Evolutionary conservation across 129 eudicot genomes (phyloP), one percentile per base, ranked within the genome.

Genomic region (Silybum marianum): DNA sequence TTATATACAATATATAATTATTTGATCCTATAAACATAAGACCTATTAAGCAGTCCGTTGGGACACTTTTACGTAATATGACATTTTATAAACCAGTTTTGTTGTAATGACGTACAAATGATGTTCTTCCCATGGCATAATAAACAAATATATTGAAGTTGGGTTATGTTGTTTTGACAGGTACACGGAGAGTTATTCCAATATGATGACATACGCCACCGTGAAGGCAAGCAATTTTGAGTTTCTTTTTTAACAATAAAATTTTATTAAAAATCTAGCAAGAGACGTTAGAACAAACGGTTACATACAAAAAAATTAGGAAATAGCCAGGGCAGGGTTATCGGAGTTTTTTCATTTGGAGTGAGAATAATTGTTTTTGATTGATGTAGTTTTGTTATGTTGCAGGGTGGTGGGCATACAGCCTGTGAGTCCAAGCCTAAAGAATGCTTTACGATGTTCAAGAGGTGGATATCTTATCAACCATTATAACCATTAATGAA

Each of bases 351-450:
- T n/a, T 40, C 7, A 30, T 28, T 54, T 44, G 0, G 3, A 16
- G 73, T 13, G 10, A 7, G 12, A 8, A 18, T 62, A 30, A 62
- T 25, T 7, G 24, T 74, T 51, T 6, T 78, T 67, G 4, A 60
- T 0, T 39, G 2, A 6, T 7, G 21, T 8, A 3, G 6, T 26
- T 25, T 14, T 51, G 30, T 11, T 9, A 11, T 7, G 7, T 60
- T 14, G 75, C 69, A 90, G 94, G 91, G 90, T 71, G 94, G 78
- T 18, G 94, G 94, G 8, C 94, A 90, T 58, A 86, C 86, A 22
- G 92, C 88, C 73, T 82, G 90, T 2, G 87, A 78, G 28, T 86
- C 81, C 72, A 88, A 66, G 4, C 88, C 90, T 18, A 74, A 68
- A 42, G 88, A 90, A 73, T 85, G 90, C 39, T 77, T 71, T 36